These are phyloP conservation scores for Seiridium unicorne DNA, from an alignment of 2,329 filamentous ascomycete genomes.

Conservation along the genomic window DNA sequence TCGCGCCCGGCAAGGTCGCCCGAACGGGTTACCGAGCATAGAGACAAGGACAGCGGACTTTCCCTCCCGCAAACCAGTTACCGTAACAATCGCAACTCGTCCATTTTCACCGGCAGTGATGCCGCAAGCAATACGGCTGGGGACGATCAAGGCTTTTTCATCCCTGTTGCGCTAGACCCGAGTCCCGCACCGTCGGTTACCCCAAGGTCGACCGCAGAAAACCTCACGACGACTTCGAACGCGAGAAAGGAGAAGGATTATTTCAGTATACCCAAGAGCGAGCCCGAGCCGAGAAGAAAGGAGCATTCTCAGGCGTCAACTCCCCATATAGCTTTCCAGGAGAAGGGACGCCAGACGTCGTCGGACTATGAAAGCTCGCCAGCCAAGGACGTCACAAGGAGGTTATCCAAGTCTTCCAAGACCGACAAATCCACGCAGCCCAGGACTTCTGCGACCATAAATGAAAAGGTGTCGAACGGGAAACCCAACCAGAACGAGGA, in stretches of 20 bases:
- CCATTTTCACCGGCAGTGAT: slow-evolving; percentile 55
- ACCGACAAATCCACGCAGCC: slow-evolving; percentile 31
- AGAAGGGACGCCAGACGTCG: slow-evolving; percentile 69
- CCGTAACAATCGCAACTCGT: slow-evolving; percentile 73
- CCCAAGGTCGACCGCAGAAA: slow-evolving; percentile 51
- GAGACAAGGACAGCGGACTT: slow-evolving; percentile 55
- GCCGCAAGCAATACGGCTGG: slow-evolving; percentile 41
- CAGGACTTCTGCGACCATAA: slow-evolving; percentile 37
- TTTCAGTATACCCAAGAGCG: slow-evolving; percentile 47
- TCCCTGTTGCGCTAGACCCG: slow-evolving; percentile 73
- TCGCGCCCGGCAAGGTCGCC: slow-evolving; percentile 53
- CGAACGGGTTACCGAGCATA: slow-evolving; percentile 44
- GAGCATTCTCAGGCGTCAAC: slow-evolving; percentile 57
- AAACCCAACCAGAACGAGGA: slow-evolving; percentile 47
- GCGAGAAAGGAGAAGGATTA: slow-evolving; percentile 57
- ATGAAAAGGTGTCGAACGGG: slow-evolving; percentile 34
- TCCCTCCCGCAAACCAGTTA: slow-evolving; percentile 75
- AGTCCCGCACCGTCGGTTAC: slow-evolving; percentile 58
- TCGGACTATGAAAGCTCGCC: slow-evolving; percentile 58
- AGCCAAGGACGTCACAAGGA: slow-evolving; percentile 47
- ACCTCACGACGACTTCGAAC: slow-evolving; percentile 39
- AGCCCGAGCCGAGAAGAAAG: slow-evolving; percentile 40
- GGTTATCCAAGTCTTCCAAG: slow-evolving; percentile 44
- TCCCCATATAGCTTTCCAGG: slow-evolving; percentile 90
- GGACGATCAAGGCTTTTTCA: slow-evolving; percentile 69